A percentile compares a stretch with the other conserved stretches of the same genome.
Conservation (phyloP, 164 flowering plant genomes). For the Malania oleifera region DNA sequence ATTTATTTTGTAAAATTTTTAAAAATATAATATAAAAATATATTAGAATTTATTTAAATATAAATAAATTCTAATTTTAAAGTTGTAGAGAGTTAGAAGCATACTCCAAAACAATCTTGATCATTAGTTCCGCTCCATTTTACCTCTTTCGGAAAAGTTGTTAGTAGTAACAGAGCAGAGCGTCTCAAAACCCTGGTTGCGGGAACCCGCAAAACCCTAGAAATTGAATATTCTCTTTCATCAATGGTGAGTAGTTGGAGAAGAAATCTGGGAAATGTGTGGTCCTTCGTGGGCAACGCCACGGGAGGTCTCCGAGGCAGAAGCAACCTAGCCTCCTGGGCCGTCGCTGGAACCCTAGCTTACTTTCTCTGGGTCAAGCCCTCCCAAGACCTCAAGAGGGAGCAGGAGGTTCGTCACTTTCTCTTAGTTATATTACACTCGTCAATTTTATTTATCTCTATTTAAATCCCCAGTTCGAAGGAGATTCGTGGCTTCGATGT, state of each 20-base stretch:
- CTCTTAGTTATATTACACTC: neutral
- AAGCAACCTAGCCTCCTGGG: constrained; percentile 83
- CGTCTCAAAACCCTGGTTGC: too few relatives aligned
- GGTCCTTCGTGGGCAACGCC: constrained; percentile 69
- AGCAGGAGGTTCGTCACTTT: constrained; percentile 50
- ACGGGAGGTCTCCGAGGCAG: constrained; percentile 85
- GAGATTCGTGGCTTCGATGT: too few relatives aligned
- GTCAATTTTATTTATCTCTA: neutral
- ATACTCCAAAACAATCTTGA: too few relatives aligned
- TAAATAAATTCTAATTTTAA: too few relatives aligned
- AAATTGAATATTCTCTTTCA: neutral
- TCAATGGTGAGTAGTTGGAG: constrained; percentile 54
- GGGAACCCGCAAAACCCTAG: constrained; percentile 6
- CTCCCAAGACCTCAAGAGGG: constrained; percentile 66
- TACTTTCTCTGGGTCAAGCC: constrained; percentile 95
- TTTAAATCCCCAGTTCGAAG: too few relatives aligned
- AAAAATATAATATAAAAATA: too few relatives aligned
- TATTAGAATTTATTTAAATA: too few relatives aligned
- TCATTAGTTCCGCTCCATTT: too few relatives aligned
- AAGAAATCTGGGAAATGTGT: constrained; percentile 54
- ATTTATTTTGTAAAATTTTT: too few relatives aligned
- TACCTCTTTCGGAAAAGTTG: too few relatives aligned
- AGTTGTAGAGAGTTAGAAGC: too few relatives aligned
- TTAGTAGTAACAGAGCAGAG: too few relatives aligned
- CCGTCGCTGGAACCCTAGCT: constrained; percentile 83